Evolutionary conservation across 73 alveolate species (phyloP).

Genomic region (Tetrahymena thermophila): DNA sequence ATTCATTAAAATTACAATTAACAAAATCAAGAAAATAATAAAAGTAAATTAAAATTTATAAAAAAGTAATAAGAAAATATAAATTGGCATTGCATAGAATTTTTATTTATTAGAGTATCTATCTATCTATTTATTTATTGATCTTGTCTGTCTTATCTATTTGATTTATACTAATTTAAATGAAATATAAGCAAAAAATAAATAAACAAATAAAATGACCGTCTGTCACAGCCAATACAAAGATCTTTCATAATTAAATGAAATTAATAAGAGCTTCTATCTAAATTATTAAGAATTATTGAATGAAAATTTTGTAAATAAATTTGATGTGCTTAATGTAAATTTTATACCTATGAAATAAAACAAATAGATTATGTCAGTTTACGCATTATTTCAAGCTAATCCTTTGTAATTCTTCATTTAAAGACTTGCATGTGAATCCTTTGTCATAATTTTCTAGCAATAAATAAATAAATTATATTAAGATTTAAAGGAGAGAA

Average conservation of each 20-base stretch:
- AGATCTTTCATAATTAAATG: background rate
- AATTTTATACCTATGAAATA: background rate
- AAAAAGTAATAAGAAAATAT: background rate
- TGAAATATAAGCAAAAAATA: background rate
- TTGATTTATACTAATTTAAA: background rate
- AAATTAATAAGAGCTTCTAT: background rate
- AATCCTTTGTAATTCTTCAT: background rate
- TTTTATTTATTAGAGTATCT: background rate
- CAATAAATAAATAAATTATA: background rate
- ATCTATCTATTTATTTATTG: background rate
- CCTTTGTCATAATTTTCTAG: background rate
- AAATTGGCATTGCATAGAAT: background rate
- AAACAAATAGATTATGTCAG: background rate
- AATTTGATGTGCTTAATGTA: background rate
- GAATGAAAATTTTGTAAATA: background rate
- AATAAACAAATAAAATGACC: background rate
- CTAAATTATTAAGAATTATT: no score
- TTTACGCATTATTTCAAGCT: background rate
- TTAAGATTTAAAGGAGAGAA: background rate
- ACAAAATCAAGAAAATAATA: background rate
- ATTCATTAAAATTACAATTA: background rate
- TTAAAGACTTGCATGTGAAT: background rate
- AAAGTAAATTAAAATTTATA: no score
- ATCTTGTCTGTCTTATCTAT: no score
- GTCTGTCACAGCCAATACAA: background rate